A percentile compares a stretch with the other conserved stretches of the same genome.
These are phyloP conservation scores for Cladosporium austrohemisphaericum DNA, from an alignment of 2,329 filamentous ascomycete species.

Conservation along the genomic window DNA sequence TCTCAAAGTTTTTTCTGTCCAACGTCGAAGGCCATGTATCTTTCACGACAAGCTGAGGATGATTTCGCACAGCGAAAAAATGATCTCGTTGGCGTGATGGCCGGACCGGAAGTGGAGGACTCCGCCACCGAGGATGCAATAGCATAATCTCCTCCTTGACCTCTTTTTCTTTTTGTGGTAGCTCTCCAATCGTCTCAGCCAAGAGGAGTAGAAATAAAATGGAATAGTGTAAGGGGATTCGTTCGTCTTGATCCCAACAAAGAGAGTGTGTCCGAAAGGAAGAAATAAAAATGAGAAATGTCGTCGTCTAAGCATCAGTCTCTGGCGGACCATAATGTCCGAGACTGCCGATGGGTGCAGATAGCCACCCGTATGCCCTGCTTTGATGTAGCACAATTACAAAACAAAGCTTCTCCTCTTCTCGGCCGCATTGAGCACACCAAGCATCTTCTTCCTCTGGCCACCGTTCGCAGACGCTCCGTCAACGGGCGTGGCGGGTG, in stretches of 20 bases:
- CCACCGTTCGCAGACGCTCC: slow-evolving; percentile 69
- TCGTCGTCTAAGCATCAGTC: slow-evolving; percentile 4
- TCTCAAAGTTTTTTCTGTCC: too few relatives aligned
- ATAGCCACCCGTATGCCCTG: background rate
- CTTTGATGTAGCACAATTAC: slow-evolving; percentile 30
- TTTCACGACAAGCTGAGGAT: too few relatives aligned
- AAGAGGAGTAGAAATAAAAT: background rate
- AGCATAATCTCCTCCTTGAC: too few relatives aligned
- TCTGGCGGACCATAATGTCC: too few relatives aligned
- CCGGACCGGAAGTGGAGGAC: too few relatives aligned
- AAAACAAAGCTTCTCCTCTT: slow-evolving; percentile 76
- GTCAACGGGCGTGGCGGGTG: slow-evolving; percentile 67
- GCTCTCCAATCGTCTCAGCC: background rate
- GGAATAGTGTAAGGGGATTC: too few relatives aligned
- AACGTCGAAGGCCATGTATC: too few relatives aligned
- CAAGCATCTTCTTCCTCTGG: slow-evolving; percentile 83
- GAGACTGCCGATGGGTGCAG: background rate
- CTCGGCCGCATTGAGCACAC: slow-evolving; percentile 81
- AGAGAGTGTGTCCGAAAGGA: background rate
- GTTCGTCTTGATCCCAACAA: slow-evolving; percentile 2
- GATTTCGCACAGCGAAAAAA: too few relatives aligned
- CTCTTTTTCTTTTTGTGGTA: background rate
- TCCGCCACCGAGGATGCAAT: too few relatives aligned
- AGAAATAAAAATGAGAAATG: slow-evolving; percentile 1
- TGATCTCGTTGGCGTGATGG: too few relatives aligned